These are phyloP conservation scores for Afroboletus lepidellus DNA, from an alignment of 1,284 basidiomycete genomes.

Conservation along the genomic window DNA sequence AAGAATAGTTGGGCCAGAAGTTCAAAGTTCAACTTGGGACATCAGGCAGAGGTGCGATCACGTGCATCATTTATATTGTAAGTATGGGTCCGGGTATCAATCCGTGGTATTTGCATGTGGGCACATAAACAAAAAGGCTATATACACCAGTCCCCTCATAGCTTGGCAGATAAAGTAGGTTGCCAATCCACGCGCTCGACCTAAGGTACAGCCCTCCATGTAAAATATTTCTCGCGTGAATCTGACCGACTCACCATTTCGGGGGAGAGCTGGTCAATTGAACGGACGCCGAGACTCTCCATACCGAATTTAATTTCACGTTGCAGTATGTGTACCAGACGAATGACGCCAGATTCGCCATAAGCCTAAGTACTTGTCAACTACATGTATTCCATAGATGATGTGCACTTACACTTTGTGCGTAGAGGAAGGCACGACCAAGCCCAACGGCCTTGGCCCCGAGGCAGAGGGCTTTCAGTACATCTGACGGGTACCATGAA, in stretches of 20 bases:
- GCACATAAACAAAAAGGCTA: neutral
- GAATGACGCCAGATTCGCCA: conserved; percentile 78
- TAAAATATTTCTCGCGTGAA: conserved; percentile 19
- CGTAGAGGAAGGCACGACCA: conserved; percentile 88
- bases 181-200: conserved; percentile 71
- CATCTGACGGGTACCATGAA: conserved; percentile 46
- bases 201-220: conserved; percentile 54
- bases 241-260: conserved; percentile 62
- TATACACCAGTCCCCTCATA: conserved; percentile 16
- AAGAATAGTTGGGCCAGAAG: neutral
- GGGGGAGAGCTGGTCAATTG: conserved; percentile 69
- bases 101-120: neutral
- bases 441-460: conserved; percentile 90
- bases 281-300: conserved; percentile 76
- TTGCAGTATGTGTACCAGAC: conserved; percentile 70
- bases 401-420: conserved; percentile 65
- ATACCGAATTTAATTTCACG: conserved; percentile 83
- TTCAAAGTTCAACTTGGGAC: conserved; percentile 5
- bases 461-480: conserved; percentile 88
- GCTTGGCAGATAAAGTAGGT: conserved; percentile 32
- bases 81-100: neutral
- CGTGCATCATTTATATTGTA: conserved; percentile 19
- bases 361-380: conserved; percentile 56
- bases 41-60: conserved; percentile 23
- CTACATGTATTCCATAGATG: conserved; percentile 3